These are phyloP conservation scores for Saccharum spontaneum DNA, from an alignment of 176 grass and related monocot species.

Conservation along the genomic window DNA sequence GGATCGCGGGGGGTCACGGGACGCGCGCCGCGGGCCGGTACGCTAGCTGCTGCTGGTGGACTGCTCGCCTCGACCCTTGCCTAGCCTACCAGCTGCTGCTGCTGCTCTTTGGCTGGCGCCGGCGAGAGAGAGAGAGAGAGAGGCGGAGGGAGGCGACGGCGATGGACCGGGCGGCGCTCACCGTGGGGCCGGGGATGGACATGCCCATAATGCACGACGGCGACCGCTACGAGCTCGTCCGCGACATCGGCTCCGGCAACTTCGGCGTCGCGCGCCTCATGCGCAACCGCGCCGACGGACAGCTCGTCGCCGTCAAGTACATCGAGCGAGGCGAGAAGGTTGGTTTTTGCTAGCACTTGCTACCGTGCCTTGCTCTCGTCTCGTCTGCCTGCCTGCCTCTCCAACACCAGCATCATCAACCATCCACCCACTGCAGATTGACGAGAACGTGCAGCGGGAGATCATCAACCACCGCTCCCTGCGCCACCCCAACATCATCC, in stretches of 20 bases:
- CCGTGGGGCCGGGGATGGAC: conserved; percentile 83
- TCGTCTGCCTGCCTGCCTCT: background rate
- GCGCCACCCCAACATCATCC: conserved; percentile 89
- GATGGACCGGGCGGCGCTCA: conserved; percentile 79
- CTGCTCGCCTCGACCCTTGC: background rate
- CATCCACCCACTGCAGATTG: conserved; percentile 54
- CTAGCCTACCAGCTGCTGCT: background rate
- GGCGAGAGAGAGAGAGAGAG: background rate
- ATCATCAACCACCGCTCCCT: conserved; percentile 95
- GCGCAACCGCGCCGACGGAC: conserved; percentile 62
- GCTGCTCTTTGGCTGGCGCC: background rate
- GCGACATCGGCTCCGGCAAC: conserved; percentile 85
- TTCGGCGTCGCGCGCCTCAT: conserved; percentile 82
- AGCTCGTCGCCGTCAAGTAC: conserved; percentile 93
- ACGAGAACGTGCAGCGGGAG: conserved; percentile 96
- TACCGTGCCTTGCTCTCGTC: background rate
- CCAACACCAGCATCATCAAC: background rate
- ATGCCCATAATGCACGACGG: conserved; percentile 95
- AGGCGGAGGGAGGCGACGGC: background rate
- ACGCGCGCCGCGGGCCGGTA: background rate
- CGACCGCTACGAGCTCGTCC: conserved; percentile 87
- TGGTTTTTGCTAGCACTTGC: background rate
- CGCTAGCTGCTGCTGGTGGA: background rate
- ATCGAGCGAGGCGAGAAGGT: conserved; percentile 87
- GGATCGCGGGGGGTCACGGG: conserved; percentile 28